Base-by-base conservation (phyloP, 1,139 yeast species). In the Pichia sp. region DNA sequence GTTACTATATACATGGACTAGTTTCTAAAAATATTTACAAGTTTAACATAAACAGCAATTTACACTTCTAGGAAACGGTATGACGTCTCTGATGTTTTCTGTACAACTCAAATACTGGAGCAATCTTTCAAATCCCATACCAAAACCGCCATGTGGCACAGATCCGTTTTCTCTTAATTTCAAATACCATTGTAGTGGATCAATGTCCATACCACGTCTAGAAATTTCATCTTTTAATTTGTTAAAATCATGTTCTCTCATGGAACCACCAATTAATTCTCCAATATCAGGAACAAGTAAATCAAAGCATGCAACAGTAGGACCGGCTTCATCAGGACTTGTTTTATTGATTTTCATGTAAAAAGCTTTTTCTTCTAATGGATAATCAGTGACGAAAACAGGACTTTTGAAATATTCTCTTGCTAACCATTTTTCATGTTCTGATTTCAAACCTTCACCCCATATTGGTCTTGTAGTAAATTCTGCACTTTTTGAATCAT, bases 81-180 rank as follows among this genome's bases (percentile, higher is more conserved):
- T 81, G 3, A 87, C 86, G 58, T 94, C 99, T 58, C 86, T 76
- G 42, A 94, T 78, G 61, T 86, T 88, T 41, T 86, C 95, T 43
- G 77, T 73, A 34, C 74, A 66, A 3, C 84, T 92, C 47, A 88
- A 69, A 58, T 83, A 90, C 42, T 86, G 80, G 25, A 94, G 66
- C 39, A 92, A 67, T 53, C 99, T 71, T 64, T 94, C 98, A 58
- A 90, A 81, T 0, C 99, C 99, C 73, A 94, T 72, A 0, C 99
- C 99, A 66, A 86, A 94, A 0, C 99, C 99, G 42, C 98, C 98
- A 63, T 90, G 97, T 0, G 97, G 96, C 35, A 83, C 83, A 5
- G 86, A 71, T 0, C 97, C 98, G 56, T 86, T 82, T 54, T 71
- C 71, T 51, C 98, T 73, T 8, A 86, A 71, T 3, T 81, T 76